Evolutionary conservation across 2,329 filamentous ascomycete species (phyloP), one percentile per base, ranked within the genome.

Genomic region (Volutella citrinella): DNA sequence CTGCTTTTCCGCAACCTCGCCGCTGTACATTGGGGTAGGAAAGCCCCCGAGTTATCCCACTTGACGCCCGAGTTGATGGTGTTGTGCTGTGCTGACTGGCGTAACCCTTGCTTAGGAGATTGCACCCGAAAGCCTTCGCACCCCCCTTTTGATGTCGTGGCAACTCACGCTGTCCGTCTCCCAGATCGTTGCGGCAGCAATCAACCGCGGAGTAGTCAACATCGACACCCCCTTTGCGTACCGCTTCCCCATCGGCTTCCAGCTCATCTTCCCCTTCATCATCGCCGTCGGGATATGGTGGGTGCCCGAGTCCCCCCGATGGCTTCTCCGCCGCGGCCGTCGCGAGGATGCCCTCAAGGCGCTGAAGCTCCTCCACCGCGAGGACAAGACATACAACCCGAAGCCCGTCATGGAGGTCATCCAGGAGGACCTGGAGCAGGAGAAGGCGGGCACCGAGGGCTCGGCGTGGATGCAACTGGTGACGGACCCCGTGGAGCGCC

Each of bases 401-500:
- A 42, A 49, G 10, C 45, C 56, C 10, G 63, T 63, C 14, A 46
- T 56, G 10, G 59, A 61, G 18, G 61, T 63, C 24, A 70, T 70
- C 32, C 66, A 73, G 40, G 55, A 61, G 22, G 63, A 66, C 26
- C 48, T 68, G 5, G 61, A 69, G 32, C 56, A 61, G 26, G 60
- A 63, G 23, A 37, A 38, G 13, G 47, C 57, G 12, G 42, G 46
- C 13, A 41, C 42, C 3, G 45, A 59, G 20, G 60, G 64, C 1
- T n/a, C n/a, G n/a, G 54, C 54, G 6, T 71, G 67, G 68, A 28
- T 37, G 10, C 54, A 60, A 6, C 56, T 70, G 3, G 12, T 70
- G 35, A 57, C 46, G 0, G 66, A 72, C 24, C 68, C 66, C 0
- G 53, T 70, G 20, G 68, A 71, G 48, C 56, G 67, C 12, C 60